phyloP scores from a whole-genome alignment of 192 early-diverging fungal genomes.

The Coemansia biformis region DNA sequence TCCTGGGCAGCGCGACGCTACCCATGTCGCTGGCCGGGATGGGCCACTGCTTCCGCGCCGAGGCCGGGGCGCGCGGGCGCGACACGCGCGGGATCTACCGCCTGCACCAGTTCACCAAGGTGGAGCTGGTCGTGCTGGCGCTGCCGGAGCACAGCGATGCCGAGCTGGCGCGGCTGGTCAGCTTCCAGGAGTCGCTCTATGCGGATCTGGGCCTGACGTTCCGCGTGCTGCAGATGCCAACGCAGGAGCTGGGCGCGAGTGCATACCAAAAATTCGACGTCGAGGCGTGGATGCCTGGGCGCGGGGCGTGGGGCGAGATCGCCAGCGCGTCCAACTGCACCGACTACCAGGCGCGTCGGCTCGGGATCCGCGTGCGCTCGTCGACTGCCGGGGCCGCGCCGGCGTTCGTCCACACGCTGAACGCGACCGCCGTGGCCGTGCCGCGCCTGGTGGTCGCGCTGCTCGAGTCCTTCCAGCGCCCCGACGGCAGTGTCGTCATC shows the following conservation, averaged over 20 bases:
- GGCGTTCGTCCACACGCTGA: conserved; percentile 81
- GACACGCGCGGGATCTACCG: conserved; percentile 87
- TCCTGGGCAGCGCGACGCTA: conserved; percentile 54
- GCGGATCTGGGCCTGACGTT: conserved; percentile 70
- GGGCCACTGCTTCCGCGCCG: conserved; percentile 84
- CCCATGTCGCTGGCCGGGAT: conserved; percentile 74
- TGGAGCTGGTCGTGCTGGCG: conserved; percentile 80
- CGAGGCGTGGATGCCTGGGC: conserved; percentile 96
- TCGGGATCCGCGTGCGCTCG: conserved; percentile 59
- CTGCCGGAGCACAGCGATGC: conserved; percentile 57
- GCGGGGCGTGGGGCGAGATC: conserved; percentile 63
- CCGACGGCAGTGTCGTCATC: conserved; percentile 65
- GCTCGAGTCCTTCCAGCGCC: conserved; percentile 68
- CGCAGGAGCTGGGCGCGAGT: conserved; percentile 84
- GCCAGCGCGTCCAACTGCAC: conserved; percentile 90
- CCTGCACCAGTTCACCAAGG: conserved; percentile 92
- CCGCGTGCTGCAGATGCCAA: conserved; percentile 86
- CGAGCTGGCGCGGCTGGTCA: conserved; percentile 66
- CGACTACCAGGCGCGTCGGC: conserved; percentile 83
- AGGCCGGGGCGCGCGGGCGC: conserved; percentile 76
- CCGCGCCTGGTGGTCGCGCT: conserved; percentile 84
- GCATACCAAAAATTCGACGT: conserved; percentile 90
- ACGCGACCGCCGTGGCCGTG: conserved; percentile 88
- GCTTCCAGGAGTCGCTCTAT: conserved; percentile 71
- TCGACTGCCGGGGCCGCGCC: background rate